Evolutionary conservation across 2,329 filamentous ascomycete genomes (phyloP).

Genomic region (Aspergillus unguis): DNA sequence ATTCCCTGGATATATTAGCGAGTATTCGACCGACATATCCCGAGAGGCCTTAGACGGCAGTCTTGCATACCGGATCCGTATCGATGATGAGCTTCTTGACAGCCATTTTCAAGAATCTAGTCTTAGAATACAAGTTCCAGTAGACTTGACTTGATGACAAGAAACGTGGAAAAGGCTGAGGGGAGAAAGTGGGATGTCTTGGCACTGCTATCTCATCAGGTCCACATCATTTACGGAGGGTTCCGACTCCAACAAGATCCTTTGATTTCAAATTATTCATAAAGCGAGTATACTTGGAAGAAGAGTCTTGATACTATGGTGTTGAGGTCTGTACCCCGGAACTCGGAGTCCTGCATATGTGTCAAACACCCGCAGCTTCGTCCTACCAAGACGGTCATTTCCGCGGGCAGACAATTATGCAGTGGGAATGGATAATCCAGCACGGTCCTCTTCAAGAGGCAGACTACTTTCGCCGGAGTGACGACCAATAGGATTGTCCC

Average conservation of each 20-base stretch:
- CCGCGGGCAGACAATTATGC: neutral
- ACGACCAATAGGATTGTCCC: too few species aligned
- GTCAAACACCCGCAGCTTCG: too few species aligned
- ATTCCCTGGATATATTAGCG: conserved; percentile 55
- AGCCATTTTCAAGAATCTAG: conserved; percentile 4
- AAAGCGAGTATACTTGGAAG: too few species aligned
- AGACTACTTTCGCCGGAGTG: too few species aligned
- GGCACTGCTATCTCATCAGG: conserved; percentile 14
- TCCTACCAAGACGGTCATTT: too few species aligned
- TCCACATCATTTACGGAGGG: conserved; percentile 9
- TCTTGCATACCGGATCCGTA: conserved; percentile 72
- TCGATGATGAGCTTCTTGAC: conserved; percentile 78
- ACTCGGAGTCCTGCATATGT: too few species aligned
- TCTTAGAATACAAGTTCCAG: neutral
- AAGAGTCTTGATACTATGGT: too few species aligned
- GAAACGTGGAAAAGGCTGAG: neutral
- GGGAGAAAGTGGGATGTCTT: conserved; percentile 18
- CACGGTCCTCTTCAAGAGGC: neutral
- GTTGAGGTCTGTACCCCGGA: too few species aligned
- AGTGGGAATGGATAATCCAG: neutral
- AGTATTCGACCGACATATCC: neutral
- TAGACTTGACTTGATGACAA: neutral
- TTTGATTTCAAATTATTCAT: too few species aligned
- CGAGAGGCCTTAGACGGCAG: neutral
- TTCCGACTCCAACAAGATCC: neutral